Conservation (phyloP, 1,284 basidiomycete species). For the Schizophyllum amplum region DNA sequence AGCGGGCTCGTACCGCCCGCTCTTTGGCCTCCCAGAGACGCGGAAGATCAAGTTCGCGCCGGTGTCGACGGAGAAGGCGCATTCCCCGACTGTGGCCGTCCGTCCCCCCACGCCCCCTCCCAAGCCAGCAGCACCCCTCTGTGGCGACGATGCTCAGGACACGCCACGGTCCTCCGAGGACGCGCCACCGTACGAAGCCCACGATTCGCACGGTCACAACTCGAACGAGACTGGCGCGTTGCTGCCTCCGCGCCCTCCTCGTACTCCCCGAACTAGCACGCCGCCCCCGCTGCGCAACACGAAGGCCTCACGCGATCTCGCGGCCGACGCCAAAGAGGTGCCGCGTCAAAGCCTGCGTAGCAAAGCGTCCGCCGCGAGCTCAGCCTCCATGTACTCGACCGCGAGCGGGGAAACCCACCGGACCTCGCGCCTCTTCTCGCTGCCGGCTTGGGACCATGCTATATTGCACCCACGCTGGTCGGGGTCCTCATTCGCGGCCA, state of each 20-base stretch:
- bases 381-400: constrained; percentile 27
- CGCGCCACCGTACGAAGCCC: too few relatives aligned
- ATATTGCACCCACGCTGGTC: not conserved
- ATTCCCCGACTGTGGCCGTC: not conserved
- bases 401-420: constrained; percentile 28
- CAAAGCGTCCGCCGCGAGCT: constrained; percentile 25
- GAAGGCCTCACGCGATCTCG: not conserved
- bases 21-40: not conserved
- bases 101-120: not conserved
- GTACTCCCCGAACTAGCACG: not conserved
- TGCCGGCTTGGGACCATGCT: not conserved
- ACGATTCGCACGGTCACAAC: not conserved
- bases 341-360: constrained; percentile 8
- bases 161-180: not conserved
- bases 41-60: not conserved
- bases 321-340: constrained; percentile 2
- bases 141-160: too few relatives aligned
- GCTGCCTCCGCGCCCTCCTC: not conserved
- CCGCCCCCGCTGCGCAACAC: not conserved
- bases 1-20: not conserved
- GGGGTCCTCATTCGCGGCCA: not conserved
- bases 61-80: not conserved
- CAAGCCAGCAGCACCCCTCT: too few relatives aligned
- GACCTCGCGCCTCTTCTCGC: not conserved
- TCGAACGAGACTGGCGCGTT: not conserved